Evolutionary conservation across 768 basidiomycete genomes (phyloP).

Genomic region (Arthromyces matolae): DNA sequence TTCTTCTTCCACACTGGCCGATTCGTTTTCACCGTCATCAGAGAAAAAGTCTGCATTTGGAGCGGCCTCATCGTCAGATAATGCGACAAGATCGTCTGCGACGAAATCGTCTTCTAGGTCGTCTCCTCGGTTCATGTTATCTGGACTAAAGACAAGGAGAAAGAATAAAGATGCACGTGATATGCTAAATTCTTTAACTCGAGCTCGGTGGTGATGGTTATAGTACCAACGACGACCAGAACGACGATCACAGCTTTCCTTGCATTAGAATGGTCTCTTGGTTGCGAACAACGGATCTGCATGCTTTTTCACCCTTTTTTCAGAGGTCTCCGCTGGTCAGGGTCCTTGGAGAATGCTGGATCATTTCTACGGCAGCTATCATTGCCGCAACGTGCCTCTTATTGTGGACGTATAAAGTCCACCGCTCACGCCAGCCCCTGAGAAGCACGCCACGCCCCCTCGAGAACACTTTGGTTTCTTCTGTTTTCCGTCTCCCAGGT

Average conservation of each 20-base stretch:
- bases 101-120: conserved; percentile 84
- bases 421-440: conserved; percentile 7
- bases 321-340: conserved; percentile 2
- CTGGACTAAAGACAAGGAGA: conserved; percentile 8
- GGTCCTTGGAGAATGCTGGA: conserved; percentile 12
- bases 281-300: conserved; percentile 1
- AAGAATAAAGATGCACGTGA: conserved; percentile 15
- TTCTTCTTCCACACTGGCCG: conserved; percentile 32
- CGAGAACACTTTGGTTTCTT: not conserved
- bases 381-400: conserved; percentile 28
- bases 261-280: conserved; percentile 7
- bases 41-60: conserved; percentile 29
- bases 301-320: not conserved
- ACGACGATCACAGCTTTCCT: conserved; percentile 5
- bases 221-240: not conserved
- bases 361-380: conserved; percentile 13
- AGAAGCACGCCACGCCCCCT: not conserved
- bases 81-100: conserved; percentile 61
- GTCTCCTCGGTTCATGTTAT: conserved; percentile 44
- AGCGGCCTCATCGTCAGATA: conserved; percentile 57
- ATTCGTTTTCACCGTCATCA: conserved; percentile 30
- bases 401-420: conserved; percentile 23
- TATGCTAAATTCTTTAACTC: conserved; percentile 3
- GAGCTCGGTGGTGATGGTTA: not conserved
- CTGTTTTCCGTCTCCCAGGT: not conserved